Base-by-base conservation (phyloP, 2,329 filamentous ascomycete genomes). In the Beauveria caledonica region DNA sequence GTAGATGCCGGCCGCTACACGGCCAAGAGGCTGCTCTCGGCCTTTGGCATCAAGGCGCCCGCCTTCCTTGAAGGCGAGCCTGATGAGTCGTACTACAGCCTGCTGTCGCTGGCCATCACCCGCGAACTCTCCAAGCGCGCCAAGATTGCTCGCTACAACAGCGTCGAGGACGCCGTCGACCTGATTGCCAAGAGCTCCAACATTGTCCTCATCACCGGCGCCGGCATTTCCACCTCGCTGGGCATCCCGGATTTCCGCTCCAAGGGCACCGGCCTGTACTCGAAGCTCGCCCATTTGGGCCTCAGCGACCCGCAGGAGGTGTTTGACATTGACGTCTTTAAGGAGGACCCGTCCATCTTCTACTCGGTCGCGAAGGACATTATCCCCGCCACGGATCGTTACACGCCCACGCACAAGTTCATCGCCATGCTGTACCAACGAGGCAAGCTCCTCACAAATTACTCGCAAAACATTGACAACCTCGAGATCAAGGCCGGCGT, bases 381-480 rank as follows among this genome's bases (percentile, higher is more conserved):
- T 64, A 77, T 97, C 33, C 92, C 93, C 11, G 84, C 85, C 23
- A 86, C 87, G 15, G 86, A 90, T 65, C 86, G 86, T 67, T 96
- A 86, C 77, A 92, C 93, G 1, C 92, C 93, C 0, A 97, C 94
- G 0, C 94, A 99, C 78, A 87, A 88, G 58, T 99, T 99, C 76
- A 95, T 99, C 69, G 85, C 86, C 39, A 81, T 97, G 67, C 82
- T 99, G 40, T 90, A 99, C 73, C 83, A 93, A 66, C 89, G 92
- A 72, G 86, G 84, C 65, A 96, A 96, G 73, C 83, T 99, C 7
- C 83, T 97, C 62, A 97, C 92, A 46, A 97, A 97, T 76, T 99
- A 97, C 77, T 96, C 94, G 0, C 94, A 99, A 72, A 99, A 99
- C 73, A 97, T 99, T 69, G 94, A 99, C 78, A 97, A 97, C 67